Conservation (phyloP, 768 basidiomycete species). For the Macrolepiota albuminosa region DNA sequence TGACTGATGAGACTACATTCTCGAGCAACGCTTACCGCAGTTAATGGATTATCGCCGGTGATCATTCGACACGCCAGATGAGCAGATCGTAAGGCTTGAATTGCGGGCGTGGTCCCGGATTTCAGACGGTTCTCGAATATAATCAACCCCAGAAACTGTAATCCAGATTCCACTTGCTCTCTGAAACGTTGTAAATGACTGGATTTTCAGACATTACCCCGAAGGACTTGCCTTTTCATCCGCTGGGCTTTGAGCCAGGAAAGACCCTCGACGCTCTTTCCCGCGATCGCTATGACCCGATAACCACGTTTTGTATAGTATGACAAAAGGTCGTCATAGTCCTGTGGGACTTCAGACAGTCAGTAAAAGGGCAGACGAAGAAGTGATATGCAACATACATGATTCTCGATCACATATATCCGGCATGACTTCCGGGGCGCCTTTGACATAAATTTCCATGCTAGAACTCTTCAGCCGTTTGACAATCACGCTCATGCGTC, state of each 20-base stretch:
- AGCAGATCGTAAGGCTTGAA: slow-evolving; percentile 81
- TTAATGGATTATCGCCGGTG: slow-evolving; percentile 95
- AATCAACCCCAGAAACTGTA: slow-evolving; percentile 90
- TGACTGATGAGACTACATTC: slow-evolving; percentile 89
- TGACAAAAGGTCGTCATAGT: slow-evolving; percentile 93
- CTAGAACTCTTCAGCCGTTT: slow-evolving; percentile 89
- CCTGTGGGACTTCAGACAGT: slow-evolving; percentile 70
- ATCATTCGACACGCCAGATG: slow-evolving; percentile 97
- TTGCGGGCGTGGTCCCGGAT: slow-evolving; percentile 84
- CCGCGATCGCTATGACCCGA: slow-evolving; percentile 96
- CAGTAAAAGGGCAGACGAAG: slow-evolving; percentile 4
- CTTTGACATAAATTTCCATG: slow-evolving; percentile 99
- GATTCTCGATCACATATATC: slow-evolving; percentile 92
- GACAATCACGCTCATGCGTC: slow-evolving; percentile 97
- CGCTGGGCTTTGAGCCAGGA: slow-evolving; percentile 98
- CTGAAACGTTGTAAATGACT: slow-evolving; percentile 33
- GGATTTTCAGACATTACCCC: background rate
- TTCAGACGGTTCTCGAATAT: slow-evolving; percentile 99
- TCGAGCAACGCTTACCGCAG: slow-evolving; percentile 93
- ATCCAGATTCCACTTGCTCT: slow-evolving; percentile 88
- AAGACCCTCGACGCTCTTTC: slow-evolving; percentile 88
- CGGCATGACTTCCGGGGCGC: slow-evolving; percentile 97
- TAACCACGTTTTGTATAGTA: slow-evolving; percentile 98
- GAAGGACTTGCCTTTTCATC: slow-evolving; percentile 72
- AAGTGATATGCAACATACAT: slow-evolving; percentile 49